Percentiles rank a stretch among this genome's conserved stretches.
phyloP scores from a whole-genome alignment of 768 basidiomycete genomes.

The Paxillus involutus region DNA sequence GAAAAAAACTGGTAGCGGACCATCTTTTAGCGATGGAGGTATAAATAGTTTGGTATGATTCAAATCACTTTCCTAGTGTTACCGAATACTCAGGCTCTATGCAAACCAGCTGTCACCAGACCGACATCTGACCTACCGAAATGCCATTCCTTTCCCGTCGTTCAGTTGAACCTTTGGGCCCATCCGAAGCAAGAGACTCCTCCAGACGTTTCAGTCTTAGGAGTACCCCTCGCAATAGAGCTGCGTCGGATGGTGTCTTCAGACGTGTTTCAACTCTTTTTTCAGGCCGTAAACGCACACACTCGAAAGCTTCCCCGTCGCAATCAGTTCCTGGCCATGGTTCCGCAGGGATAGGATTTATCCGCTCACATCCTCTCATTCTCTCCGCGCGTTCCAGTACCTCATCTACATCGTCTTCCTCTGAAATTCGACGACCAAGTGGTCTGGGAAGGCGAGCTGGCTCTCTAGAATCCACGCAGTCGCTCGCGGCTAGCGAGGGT shows the following conservation, averaged over 20 bases:
- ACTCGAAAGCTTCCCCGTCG: slow-evolving; percentile 12
- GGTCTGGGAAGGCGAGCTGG: slow-evolving; percentile 32
- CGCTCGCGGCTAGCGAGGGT: slow-evolving; percentile 9
- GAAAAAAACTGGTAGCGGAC: slow-evolving; percentile 2
- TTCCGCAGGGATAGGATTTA: slow-evolving; percentile 17
- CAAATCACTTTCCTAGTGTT: neutral
- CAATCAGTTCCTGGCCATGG: neutral
- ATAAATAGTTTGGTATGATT: slow-evolving; percentile 19
- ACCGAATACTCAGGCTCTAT: slow-evolving; percentile 2
- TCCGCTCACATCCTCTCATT: slow-evolving; percentile 9
- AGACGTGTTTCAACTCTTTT: slow-evolving; percentile 30
- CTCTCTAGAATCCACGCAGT: slow-evolving; percentile 17
- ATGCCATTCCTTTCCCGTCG: slow-evolving; percentile 33
- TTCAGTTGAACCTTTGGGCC: slow-evolving; percentile 20
- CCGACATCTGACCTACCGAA: neutral
- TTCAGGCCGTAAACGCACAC: slow-evolving; percentile 19
- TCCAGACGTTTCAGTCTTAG: slow-evolving; percentile 1
- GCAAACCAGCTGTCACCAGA: slow-evolving; percentile 2
- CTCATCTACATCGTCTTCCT: slow-evolving; percentile 22
- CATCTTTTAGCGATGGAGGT: slow-evolving; percentile 16
- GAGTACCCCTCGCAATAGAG: slow-evolving; percentile 17
- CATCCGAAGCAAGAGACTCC: slow-evolving; percentile 3
- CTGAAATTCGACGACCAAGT: slow-evolving; percentile 33
- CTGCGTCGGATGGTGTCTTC: slow-evolving; percentile 26
- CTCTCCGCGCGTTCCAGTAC: slow-evolving; percentile 25